Percentiles rank a stretch among this genome's conserved stretches.
Conservation (phyloP, 345 rosid species). For the Salix koriyanagi region DNA sequence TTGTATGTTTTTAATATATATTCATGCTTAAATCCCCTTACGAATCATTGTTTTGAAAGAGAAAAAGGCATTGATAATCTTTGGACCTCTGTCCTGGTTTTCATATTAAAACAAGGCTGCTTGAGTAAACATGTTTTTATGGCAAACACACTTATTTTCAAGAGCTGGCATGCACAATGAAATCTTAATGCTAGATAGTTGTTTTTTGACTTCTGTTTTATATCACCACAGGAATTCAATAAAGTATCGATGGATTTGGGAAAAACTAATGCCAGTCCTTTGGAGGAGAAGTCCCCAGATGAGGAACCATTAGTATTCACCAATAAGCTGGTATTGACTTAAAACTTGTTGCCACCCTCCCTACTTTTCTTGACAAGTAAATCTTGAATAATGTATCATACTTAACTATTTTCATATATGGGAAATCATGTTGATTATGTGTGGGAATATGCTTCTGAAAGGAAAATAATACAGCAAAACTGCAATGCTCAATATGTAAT, state of each 20-base stretch:
- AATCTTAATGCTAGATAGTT: neutral
- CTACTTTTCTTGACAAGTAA: neutral
- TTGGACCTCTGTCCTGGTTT: neutral
- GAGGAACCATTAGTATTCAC: slow-evolving; percentile 79
- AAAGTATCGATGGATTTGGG: slow-evolving; percentile 50
- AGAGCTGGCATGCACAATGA: neutral
- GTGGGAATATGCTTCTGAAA: too few relatives aligned
- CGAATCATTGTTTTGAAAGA: too few relatives aligned
- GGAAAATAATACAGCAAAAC: too few relatives aligned
- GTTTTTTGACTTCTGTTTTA: neutral
- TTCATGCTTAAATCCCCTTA: too few relatives aligned
- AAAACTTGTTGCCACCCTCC: neutral
- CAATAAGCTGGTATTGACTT: slow-evolving; percentile 63
- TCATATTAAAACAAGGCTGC: neutral
- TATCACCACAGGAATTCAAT: slow-evolving; percentile 51
- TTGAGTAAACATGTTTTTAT: neutral
- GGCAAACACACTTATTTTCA: neutral
- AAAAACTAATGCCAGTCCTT: slow-evolving; percentile 46
- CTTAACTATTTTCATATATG: neutral
- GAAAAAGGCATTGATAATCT: too few relatives aligned
- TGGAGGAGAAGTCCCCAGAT: slow-evolving; percentile 61
- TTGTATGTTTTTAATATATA: too few relatives aligned
- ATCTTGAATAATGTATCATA: neutral
- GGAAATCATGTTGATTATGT: neutral
- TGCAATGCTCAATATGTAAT: too few relatives aligned